Evolutionary conservation across 768 basidiomycete genomes (phyloP).

Genomic region (Kwoniella heveanensis): DNA sequence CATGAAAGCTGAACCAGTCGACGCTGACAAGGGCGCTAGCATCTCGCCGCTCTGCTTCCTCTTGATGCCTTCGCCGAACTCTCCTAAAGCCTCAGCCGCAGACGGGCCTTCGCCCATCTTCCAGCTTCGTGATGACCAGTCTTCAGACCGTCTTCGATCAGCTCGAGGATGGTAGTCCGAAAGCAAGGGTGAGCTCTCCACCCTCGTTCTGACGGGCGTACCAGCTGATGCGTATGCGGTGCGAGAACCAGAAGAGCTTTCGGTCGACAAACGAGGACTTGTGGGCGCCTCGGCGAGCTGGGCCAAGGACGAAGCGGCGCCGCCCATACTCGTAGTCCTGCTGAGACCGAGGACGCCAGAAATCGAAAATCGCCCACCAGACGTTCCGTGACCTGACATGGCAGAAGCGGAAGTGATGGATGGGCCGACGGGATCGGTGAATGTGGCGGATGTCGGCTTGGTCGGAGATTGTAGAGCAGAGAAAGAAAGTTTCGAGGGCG

Average conservation of each 20-base stretch:
- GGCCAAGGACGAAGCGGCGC: conserved; percentile 35
- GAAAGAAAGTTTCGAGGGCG: conserved; percentile 36
- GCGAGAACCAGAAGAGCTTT: not conserved
- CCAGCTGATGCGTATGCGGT: not conserved
- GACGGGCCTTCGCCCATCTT: conserved; percentile 46
- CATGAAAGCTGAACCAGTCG: conserved; percentile 9
- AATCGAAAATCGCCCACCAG: conserved; percentile 43
- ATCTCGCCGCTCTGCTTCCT: conserved; percentile 40
- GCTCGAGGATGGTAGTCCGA: not conserved
- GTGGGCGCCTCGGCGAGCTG: conserved; percentile 36
- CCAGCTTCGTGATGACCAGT: conserved; percentile 44
- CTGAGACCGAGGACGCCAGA: conserved; percentile 44
- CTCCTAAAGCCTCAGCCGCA: conserved; percentile 42
- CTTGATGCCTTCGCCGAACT: conserved; percentile 46
- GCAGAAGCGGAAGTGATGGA: conserved; percentile 36
- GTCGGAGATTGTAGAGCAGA: conserved; percentile 42
- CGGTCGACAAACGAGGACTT: conserved; percentile 7
- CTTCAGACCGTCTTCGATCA: conserved; percentile 37
- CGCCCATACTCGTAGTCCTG: conserved; percentile 28
- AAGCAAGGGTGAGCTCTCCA: conserved; percentile 27
- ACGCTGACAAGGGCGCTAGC: conserved; percentile 19
- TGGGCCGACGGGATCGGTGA: conserved; percentile 38
- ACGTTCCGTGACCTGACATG: conserved; percentile 28
- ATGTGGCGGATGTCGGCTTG: conserved; percentile 36
- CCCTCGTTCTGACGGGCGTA: conserved; percentile 13